Conservation (phyloP, 2,329 filamentous ascomycete species). For the Aspergillus brasiliensis region DNA sequence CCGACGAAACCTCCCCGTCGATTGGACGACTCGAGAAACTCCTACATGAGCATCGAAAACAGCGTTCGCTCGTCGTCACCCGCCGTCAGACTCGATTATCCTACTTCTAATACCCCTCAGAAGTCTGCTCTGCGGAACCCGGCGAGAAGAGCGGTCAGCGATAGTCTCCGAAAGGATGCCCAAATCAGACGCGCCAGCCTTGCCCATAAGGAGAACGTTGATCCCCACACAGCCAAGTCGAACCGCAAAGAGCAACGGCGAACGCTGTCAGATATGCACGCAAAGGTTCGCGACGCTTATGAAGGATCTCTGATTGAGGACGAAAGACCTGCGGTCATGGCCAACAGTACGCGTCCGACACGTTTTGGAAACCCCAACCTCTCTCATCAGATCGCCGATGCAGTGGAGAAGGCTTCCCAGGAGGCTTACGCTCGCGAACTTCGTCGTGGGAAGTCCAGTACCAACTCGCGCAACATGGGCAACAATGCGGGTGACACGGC, state of each 20-base stretch:
- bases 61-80: constrained; percentile 46
- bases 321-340: constrained; percentile 49
- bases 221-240: constrained; percentile 39
- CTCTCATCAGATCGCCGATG: constrained; percentile 43
- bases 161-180: constrained; percentile 45
- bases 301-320: constrained; percentile 55
- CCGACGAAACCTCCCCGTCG: constrained; percentile 39
- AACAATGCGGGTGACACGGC: constrained; percentile 47
- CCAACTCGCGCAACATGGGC: constrained; percentile 25
- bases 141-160: constrained; percentile 34
- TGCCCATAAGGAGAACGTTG: constrained; percentile 45
- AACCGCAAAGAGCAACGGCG: constrained; percentile 45
- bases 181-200: constrained; percentile 44
- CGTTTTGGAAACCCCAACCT: constrained; percentile 56
- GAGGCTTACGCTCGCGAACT: constrained; percentile 37
- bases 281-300: constrained; percentile 55
- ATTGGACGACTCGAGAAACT: constrained; percentile 54
- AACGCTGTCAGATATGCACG: constrained; percentile 59
- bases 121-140: constrained; percentile 34
- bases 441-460: constrained; percentile 28
- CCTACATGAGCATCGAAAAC: constrained; percentile 52
- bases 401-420: constrained; percentile 41
- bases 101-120: constrained; percentile 38
- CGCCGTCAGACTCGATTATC: constrained; percentile 42
- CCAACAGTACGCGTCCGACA: constrained; percentile 53